Evolutionary conservation across 2,329 filamentous ascomycete species (phyloP).

Genomic region (Phaeophleospora eucalypticola): DNA sequence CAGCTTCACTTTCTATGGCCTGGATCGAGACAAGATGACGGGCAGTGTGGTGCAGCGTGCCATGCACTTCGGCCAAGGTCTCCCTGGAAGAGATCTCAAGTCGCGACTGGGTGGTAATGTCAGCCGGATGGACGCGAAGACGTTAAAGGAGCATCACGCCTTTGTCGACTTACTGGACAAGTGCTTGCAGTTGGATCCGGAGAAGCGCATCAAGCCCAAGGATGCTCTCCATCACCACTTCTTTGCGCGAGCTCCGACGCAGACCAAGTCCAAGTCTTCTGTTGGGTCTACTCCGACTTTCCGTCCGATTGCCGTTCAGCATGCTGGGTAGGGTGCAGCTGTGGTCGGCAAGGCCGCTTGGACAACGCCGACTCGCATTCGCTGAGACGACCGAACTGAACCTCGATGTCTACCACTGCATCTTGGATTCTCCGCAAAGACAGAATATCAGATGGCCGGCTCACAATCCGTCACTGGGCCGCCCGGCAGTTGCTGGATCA

Average conservation of each 20-base stretch:
- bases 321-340: slow-evolving; percentile 14
- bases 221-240: slow-evolving; percentile 90
- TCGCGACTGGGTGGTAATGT: slow-evolving; percentile 66
- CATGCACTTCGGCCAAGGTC: slow-evolving; percentile 63
- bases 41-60: slow-evolving; percentile 71
- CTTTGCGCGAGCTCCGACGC: slow-evolving; percentile 45
- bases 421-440: no score
- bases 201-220: slow-evolving; percentile 80
- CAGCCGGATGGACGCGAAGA: slow-evolving; percentile 67
- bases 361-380: no score
- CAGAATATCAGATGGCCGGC: no score
- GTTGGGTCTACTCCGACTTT: slow-evolving; percentile 8
- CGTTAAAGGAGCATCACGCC: slow-evolving; percentile 71
- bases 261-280: slow-evolving; percentile 11
- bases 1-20: slow-evolving; percentile 66
- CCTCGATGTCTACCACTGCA: no score
- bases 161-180: slow-evolving; percentile 87
- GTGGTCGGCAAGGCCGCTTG: neutral
- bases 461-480: no score
- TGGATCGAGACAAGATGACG: slow-evolving; percentile 82
- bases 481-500: no score
- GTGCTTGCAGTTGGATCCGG: slow-evolving; percentile 83
- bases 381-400: no score
- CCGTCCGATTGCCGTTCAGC: slow-evolving; percentile 16
- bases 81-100: slow-evolving; percentile 64